These are phyloP conservation scores for Epicoccum sorghinum DNA, from an alignment of 2,329 filamentous ascomycete genomes.

Conservation along the genomic window DNA sequence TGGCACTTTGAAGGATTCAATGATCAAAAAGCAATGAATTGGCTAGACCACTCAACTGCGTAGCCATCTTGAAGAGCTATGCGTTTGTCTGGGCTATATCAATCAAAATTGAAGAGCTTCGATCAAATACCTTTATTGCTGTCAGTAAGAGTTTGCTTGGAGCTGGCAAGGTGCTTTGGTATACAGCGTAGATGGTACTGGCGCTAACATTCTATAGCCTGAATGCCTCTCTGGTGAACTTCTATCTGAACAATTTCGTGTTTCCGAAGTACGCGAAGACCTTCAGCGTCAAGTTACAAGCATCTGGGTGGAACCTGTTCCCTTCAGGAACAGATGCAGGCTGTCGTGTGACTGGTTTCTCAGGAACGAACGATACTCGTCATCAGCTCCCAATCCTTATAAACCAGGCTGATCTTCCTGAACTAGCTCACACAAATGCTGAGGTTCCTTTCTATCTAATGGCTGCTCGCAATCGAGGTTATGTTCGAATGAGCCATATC, in stretches of 20 bases:
- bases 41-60: too few species aligned
- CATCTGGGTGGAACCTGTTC: constrained; percentile 69
- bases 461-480: constrained; percentile 57
- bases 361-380: constrained; percentile 72
- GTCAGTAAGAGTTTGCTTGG: too few species aligned
- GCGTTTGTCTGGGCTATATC: too few species aligned
- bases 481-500: constrained; percentile 41
- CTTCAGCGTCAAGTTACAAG: constrained; percentile 67
- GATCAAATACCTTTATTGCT: too few species aligned
- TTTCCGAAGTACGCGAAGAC: constrained; percentile 70
- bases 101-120: too few species aligned
- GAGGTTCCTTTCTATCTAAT: constrained; percentile 67
- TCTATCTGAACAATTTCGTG: constrained; percentile 68
- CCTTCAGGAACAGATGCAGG: constrained; percentile 11
- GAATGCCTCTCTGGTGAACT: constrained; percentile 65
- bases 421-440: constrained; percentile 66
- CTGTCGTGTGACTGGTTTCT: constrained; percentile 69
- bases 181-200: not conserved
- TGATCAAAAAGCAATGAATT: too few species aligned
- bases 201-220: not conserved
- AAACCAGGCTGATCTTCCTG: constrained; percentile 63
- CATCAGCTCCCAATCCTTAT: constrained; percentile 67
- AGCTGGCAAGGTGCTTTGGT: too few species aligned
- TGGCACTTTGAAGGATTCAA: too few species aligned
- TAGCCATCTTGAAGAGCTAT: too few species aligned